Evolutionary conservation across 1,284 basidiomycete species (phyloP).

Genomic region (Marasmius fiardii): DNA sequence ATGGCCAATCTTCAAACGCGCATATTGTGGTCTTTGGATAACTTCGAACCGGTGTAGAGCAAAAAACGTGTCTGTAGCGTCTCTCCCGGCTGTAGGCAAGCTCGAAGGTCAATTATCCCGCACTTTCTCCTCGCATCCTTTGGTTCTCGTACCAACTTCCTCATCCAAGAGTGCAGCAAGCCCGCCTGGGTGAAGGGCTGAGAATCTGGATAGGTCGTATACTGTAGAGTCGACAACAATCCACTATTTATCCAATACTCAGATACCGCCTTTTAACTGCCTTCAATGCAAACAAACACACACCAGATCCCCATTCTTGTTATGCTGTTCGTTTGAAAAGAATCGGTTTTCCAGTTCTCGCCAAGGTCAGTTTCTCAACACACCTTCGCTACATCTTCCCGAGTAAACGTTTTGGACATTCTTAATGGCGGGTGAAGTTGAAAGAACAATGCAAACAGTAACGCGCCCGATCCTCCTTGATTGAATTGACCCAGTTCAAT

Average conservation of each 20-base stretch:
- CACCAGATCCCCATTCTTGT: not conserved
- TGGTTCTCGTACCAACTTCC: slow-evolving; percentile 59
- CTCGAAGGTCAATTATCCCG: not conserved
- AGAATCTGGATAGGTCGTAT: slow-evolving; percentile 79
- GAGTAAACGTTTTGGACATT: not conserved
- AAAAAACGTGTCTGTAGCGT: slow-evolving; percentile 76
- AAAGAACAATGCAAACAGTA: not conserved
- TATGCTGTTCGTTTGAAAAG: not conserved
- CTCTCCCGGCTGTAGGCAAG: slow-evolving; percentile 52
- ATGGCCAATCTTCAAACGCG: slow-evolving; percentile 60
- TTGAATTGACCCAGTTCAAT: no score
- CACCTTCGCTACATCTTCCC: not conserved
- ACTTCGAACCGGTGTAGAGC: slow-evolving; percentile 77
- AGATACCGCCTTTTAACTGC: not conserved
- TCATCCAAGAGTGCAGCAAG: slow-evolving; percentile 67
- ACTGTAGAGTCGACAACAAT: slow-evolving; percentile 81
- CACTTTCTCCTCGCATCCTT: not conserved
- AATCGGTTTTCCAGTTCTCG: not conserved
- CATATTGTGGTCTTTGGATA: slow-evolving; percentile 66
- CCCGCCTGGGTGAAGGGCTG: slow-evolving; percentile 81
- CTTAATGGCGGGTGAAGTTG: not conserved
- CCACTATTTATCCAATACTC: slow-evolving; percentile 52
- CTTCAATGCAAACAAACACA: not conserved
- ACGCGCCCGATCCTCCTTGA: no score
- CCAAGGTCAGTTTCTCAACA: not conserved